Evolutionary conservation across 305 asterid genomes (phyloP).

Genomic region (Andrographis paniculata): DNA sequence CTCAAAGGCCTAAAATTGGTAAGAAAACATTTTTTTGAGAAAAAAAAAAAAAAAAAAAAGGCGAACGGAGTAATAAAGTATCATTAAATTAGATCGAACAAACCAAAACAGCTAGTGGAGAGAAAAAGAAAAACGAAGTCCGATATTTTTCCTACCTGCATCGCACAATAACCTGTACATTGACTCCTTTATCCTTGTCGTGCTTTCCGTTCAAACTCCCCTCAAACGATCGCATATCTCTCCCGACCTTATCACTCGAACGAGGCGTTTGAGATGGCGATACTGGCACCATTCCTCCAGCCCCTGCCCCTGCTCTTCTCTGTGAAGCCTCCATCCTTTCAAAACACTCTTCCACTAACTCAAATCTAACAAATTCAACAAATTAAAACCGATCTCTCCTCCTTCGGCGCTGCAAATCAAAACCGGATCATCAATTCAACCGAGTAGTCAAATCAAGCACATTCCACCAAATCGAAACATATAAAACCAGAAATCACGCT

Average conservation of each 20-base stretch:
- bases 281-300: constrained; percentile 51
- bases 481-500: constrained; percentile 15
- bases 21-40: not conserved
- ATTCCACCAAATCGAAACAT: constrained; percentile 20
- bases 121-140: not conserved
- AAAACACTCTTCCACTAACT: constrained; percentile 15
- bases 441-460: constrained; percentile 29
- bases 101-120: constrained; percentile 6
- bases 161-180: constrained; percentile 87
- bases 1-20: constrained; percentile 79
- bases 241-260: constrained; percentile 57
- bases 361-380: constrained; percentile 24
- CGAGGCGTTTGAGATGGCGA: constrained; percentile 89
- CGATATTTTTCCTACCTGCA: constrained; percentile 53
- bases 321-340: constrained; percentile 44
- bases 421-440: constrained; percentile 23
- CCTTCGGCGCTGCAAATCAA: constrained; percentile 14
- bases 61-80: not conserved
- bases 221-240: constrained; percentile 90
- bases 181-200: constrained; percentile 93
- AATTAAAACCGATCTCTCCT: constrained; percentile 9
- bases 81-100: constrained; percentile 4
- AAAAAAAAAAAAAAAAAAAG: not conserved
- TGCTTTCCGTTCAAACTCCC: constrained; percentile 70
- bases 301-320: constrained; percentile 64